Conservation (phyloP, 2,329 filamentous ascomycete species). For the Coniochaeta sp. region DNA sequence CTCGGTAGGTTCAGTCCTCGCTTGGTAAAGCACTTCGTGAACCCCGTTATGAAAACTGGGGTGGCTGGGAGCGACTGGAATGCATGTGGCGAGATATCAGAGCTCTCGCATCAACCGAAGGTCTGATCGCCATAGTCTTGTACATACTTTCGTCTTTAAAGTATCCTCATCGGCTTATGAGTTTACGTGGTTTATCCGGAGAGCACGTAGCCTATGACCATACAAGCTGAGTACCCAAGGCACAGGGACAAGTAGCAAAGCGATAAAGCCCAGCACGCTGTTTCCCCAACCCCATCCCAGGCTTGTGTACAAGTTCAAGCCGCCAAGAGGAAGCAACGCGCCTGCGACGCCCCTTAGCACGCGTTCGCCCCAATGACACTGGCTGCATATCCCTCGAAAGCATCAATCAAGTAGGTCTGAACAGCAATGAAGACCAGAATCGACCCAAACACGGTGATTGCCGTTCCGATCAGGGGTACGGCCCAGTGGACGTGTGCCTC, state of each 20-base stretch:
- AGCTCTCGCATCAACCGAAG: too few relatives aligned
- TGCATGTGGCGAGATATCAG: too few relatives aligned
- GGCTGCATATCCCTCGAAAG: slow-evolving; percentile 13
- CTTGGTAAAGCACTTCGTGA: not conserved
- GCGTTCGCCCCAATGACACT: slow-evolving; percentile 46
- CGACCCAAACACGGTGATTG: slow-evolving; percentile 38
- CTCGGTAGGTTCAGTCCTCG: not conserved
- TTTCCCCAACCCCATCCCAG: slow-evolving; percentile 26
- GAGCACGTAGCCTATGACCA: too few relatives aligned
- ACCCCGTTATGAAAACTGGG: not conserved
- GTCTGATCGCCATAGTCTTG: too few relatives aligned
- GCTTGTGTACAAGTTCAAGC: slow-evolving; percentile 22
- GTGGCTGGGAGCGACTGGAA: not conserved
- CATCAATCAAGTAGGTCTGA: slow-evolving; percentile 52
- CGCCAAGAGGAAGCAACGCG: slow-evolving; percentile 45
- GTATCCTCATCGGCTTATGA: too few relatives aligned
- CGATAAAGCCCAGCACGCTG: slow-evolving; percentile 24
- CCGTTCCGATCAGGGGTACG: slow-evolving; percentile 44
- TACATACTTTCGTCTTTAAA: too few relatives aligned
- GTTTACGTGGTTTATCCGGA: too few relatives aligned
- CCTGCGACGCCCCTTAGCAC: slow-evolving; percentile 44
- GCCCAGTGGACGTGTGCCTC: slow-evolving; percentile 40
- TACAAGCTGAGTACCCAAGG: too few relatives aligned
- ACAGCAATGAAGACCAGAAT: slow-evolving; percentile 9
- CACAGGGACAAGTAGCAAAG: too few relatives aligned